Conservation (phyloP, 1,139 yeast genomes). For the Candida tunisiensis region DNA sequence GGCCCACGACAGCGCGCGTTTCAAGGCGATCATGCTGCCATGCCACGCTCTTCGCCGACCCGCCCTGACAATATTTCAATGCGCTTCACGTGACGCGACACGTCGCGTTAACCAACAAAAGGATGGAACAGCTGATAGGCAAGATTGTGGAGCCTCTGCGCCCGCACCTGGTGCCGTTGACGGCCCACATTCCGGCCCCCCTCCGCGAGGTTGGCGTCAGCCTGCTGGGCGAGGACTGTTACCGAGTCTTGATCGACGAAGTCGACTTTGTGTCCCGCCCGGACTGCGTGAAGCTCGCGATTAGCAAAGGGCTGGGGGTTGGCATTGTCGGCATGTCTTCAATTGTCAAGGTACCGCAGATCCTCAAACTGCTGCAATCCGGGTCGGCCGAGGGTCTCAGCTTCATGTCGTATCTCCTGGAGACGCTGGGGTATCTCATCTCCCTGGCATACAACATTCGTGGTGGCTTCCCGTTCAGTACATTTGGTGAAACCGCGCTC, state of each 20-base stretch:
- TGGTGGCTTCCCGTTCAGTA: slow-evolving; percentile 22
- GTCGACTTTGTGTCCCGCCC: slow-evolving; percentile 13
- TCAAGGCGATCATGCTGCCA: no score
- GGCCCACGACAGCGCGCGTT: no score
- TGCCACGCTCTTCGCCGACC: no score
- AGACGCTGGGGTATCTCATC: slow-evolving; percentile 22
- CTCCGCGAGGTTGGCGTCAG: slow-evolving; percentile 7
- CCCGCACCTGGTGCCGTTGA: slow-evolving; percentile 8
- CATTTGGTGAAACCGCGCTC: slow-evolving; percentile 27
- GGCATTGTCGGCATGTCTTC: slow-evolving; percentile 21
- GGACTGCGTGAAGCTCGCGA: slow-evolving; percentile 13
- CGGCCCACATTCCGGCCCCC: slow-evolving; percentile 10
- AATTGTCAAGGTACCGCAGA: slow-evolving; percentile 23
- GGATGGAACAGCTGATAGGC: slow-evolving; percentile 8
- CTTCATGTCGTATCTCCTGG: slow-evolving; percentile 19
- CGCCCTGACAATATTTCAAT: no score
- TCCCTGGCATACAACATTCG: slow-evolving; percentile 26
- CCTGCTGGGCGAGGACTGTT: slow-evolving; percentile 10
- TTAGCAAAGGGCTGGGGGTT: slow-evolving; percentile 18
- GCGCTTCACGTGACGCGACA: no score
- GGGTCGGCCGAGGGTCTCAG: slow-evolving; percentile 22
- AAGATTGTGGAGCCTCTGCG: slow-evolving; percentile 8
- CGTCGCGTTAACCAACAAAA: no score
- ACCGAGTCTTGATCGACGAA: slow-evolving; percentile 8
- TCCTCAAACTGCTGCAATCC: slow-evolving; percentile 15